Evolutionary conservation across 2,329 filamentous ascomycete genomes (phyloP), one percentile per base, ranked within the genome.

Genomic region (Neopestalotiopsis sp.): DNA sequence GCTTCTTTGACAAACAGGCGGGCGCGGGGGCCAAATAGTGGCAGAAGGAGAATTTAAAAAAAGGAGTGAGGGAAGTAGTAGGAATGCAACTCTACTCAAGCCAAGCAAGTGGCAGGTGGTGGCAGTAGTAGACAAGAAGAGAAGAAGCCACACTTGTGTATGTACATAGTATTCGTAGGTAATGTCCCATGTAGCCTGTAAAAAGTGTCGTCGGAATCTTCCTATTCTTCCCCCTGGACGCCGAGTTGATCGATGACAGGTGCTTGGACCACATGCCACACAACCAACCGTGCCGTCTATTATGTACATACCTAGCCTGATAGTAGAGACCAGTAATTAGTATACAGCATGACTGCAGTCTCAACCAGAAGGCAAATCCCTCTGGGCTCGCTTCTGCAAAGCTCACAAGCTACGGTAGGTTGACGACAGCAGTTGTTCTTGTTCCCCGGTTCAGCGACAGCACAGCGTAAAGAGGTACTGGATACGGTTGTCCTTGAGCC

Each of bases 221-320:
- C 57, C 3, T 9, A 59, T 14, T 1, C 13, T 40, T 13, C 34
- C 34, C 13, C 38, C 38, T 38, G 20, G 32, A 28, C 20, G 56
- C 14, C 12, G 24, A 57, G 28, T 13, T 57, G n/a, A 62, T 6
- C 34, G 49, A 66, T 66, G 63, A 66, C 63, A 66, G 63, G 63
- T 49, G 63, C 63, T 66, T 57, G 63, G 63, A 24, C 63, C 63
- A 56, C 17, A 32, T 32, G 12, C n/a, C 45, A 32, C 14, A n/a
- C 17, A 62, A 7, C 34, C 17, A 62, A 7, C 34, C 24, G 24
- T 4, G 24, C 24, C 24, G 24, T 28, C 24, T 28, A 28, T 28
- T 28, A 28, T 28, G 24, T 28, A 38, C 34, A 38, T 38, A 38
- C 34, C 34, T 7, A 38, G 34, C 6, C 6, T 38, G 6, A 10